These are phyloP conservation scores for Leucosporidium yakuticum DNA, from an alignment of 768 basidiomycete species.

Conservation along the genomic window DNA sequence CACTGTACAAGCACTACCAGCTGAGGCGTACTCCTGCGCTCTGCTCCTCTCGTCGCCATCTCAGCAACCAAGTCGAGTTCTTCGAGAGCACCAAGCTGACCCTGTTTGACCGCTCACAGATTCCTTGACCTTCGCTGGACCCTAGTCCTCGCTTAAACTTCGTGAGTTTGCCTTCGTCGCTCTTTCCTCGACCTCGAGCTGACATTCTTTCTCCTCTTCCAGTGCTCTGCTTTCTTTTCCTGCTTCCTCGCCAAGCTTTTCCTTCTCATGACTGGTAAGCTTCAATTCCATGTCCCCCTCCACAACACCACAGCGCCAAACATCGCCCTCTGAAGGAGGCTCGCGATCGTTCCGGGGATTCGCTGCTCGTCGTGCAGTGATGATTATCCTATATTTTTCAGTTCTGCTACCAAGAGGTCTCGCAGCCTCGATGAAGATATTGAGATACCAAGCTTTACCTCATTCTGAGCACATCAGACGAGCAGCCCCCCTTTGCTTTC, in stretches of 20 bases:
- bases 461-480: neutral
- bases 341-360: neutral
- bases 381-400: neutral
- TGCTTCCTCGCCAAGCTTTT: neutral
- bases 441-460: neutral
- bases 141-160: neutral
- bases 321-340: neutral
- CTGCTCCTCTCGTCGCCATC: neutral
- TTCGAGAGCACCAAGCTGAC: neutral
- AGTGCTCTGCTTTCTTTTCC: neutral
- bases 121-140: too few species aligned
- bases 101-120: neutral
- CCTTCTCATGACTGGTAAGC: neutral
- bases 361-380: neutral
- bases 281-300: neutral
- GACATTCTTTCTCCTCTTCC: neutral
- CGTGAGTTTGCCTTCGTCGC: neutral
- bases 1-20: too few species aligned
- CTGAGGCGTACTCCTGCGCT: too few species aligned
- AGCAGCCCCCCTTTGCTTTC: too few species aligned
- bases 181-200: neutral
- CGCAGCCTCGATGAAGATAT: slow-evolving; percentile 1
- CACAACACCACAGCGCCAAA: neutral
- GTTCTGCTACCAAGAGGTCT: slow-evolving; percentile 3
- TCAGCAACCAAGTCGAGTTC: neutral